Percentiles rank a stretch among this genome's conserved stretches.
These are phyloP conservation scores for Erodium chrysanthum DNA, from an alignment of 441 rosid species.

Conservation along the genomic window DNA sequence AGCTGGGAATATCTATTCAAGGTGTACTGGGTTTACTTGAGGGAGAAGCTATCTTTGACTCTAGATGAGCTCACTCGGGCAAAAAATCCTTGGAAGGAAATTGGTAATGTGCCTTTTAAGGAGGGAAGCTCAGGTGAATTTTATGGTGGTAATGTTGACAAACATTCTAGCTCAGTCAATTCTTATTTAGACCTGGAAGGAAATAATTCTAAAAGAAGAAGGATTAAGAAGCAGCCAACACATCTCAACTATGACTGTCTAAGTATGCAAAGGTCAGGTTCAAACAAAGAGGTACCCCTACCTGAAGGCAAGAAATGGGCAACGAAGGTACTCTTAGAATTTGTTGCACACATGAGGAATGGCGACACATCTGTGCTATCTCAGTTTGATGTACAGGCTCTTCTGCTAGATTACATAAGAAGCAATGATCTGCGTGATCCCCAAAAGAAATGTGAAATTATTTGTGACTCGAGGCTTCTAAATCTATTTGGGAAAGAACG, in stretches of 20 bases:
- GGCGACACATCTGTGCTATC: conserved; percentile 57
- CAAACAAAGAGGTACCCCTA: conserved; percentile 28
- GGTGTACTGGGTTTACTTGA: conserved; percentile 75
- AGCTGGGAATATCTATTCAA: conserved; percentile 99
- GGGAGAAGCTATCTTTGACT: conserved; percentile 62
- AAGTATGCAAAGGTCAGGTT: conserved; percentile 21
- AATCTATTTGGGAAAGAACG: conserved; percentile 53
- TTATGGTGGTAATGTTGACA: conserved; percentile 25
- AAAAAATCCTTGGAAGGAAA: conserved; percentile 52
- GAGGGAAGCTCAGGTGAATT: conserved; percentile 26
- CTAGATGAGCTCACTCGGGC: conserved; percentile 54
- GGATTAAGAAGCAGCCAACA: conserved; percentile 30
- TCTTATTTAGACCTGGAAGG: conserved; percentile 31
- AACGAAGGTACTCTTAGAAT: conserved; percentile 75
- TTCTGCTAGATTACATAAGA: conserved; percentile 61
- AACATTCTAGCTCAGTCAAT: conserved; percentile 25
- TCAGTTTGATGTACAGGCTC: conserved; percentile 61
- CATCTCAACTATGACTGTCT: conserved; percentile 24
- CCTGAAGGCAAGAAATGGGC: conserved; percentile 54
- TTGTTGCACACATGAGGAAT: conserved; percentile 69
- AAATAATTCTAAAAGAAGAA: conserved; percentile 47
- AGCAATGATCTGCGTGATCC: conserved; percentile 67
- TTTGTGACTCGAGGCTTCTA: conserved; percentile 62
- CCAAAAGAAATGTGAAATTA: conserved; percentile 40
- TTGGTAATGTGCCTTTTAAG: conserved; percentile 27